A percentile compares a stretch with the other conserved stretches of the same genome.
These are phyloP conservation scores for Daedaleopsis nitida DNA, from an alignment of 768 basidiomycete species.

Conservation along the genomic window DNA sequence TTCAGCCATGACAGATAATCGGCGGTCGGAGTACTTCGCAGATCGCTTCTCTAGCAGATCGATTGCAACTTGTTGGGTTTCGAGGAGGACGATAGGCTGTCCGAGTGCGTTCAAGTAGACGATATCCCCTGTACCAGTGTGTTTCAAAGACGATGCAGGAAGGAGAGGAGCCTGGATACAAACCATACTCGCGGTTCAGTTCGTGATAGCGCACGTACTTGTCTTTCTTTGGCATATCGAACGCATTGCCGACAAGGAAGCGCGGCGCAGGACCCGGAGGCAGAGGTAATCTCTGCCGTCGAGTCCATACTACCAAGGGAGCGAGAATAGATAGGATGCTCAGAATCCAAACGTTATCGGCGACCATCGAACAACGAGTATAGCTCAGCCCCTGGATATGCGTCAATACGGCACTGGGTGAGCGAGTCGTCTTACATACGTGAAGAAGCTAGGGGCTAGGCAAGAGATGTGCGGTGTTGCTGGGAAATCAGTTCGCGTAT, in stretches of 20 bases:
- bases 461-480: no score
- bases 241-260: slow-evolving; percentile 20
- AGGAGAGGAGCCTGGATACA: neutral
- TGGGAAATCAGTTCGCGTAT: no score
- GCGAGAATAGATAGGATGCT: no score
- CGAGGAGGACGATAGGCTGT: slow-evolving; percentile 15
- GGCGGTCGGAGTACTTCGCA: slow-evolving; percentile 21
- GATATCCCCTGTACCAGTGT: slow-evolving; percentile 2
- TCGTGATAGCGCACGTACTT: neutral
- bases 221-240: slow-evolving; percentile 16
- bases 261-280: slow-evolving; percentile 21
- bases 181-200: slow-evolving; percentile 11
- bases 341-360: no score
- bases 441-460: no score
- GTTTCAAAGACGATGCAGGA: neutral
- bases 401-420: no score
- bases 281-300: slow-evolving; percentile 2
- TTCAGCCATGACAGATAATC: neutral
- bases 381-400: no score
- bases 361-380: no score
- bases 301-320: no score
- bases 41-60: slow-evolving; percentile 27
- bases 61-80: slow-evolving; percentile 6
- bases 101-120: slow-evolving; percentile 17
- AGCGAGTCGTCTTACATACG: no score